Conservation (phyloP, 768 basidiomycete species). For the Lepiota brunneoincarnata region DNA sequence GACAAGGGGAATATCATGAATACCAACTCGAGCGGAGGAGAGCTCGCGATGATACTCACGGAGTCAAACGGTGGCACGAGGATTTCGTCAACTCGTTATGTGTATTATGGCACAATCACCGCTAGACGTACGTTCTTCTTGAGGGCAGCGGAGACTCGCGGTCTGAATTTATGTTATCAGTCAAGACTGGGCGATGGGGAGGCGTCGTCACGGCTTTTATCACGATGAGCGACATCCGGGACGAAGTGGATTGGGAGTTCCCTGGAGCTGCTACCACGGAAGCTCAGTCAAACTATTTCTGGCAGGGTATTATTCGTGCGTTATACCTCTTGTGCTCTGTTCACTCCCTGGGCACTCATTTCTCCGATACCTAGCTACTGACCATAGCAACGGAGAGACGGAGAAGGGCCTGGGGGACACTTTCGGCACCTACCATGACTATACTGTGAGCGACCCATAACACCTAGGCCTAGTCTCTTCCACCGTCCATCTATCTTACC, state of each 20-base stretch:
- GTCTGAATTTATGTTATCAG: conserved; percentile 27
- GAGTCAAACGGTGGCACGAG: conserved; percentile 74
- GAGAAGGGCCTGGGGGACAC: conserved; percentile 57
- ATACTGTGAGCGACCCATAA: conserved; percentile 48
- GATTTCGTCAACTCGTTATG: conserved; percentile 74
- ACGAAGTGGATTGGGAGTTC: conserved; percentile 89
- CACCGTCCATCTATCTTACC: neutral
- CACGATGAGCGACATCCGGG: conserved; percentile 80
- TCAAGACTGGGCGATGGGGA: conserved; percentile 76
- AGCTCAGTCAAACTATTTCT: conserved; percentile 81
- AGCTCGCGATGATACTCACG: conserved; percentile 66
- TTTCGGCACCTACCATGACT: conserved; percentile 71
- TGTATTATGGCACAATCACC: conserved; percentile 79
- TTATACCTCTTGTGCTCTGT: conserved; percentile 10
- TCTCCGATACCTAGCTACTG: conserved; percentile 28
- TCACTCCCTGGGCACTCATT: neutral
- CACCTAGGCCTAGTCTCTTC: neutral
- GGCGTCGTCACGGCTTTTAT: conserved; percentile 86
- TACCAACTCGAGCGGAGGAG: conserved; percentile 58
- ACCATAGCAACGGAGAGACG: conserved; percentile 45
- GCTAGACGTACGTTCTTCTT: conserved; percentile 42
- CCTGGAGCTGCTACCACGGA: conserved; percentile 59
- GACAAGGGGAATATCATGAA: conserved; percentile 67
- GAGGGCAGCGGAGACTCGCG: neutral
- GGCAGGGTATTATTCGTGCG: conserved; percentile 70